Base-by-base conservation (phyloP, 2,329 filamentous ascomycete species). In the Trichoderma koningii region DNA sequence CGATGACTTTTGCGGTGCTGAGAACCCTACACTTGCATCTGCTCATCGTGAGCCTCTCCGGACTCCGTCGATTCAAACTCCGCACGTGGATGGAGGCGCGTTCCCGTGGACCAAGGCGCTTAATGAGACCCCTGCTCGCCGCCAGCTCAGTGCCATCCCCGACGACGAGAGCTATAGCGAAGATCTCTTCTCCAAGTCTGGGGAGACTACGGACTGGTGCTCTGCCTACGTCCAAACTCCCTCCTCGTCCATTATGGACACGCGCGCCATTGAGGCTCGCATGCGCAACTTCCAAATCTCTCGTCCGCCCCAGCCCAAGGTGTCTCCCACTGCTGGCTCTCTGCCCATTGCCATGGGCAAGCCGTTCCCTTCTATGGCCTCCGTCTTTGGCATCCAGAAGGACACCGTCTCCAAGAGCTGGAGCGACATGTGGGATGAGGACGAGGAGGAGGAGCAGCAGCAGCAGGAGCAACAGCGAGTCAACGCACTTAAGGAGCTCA, bases 401-500 rank as follows among this genome's bases (percentile, higher is more conserved):
- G 90, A 94, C 52, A 82, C 85, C 55, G 91, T 96, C 55, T 97
- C 95, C 64, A 98, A 98, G 89, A 98, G 95, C 82, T 99, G 95
- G 95, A 97, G 93, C 73, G 95, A 99, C 76, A 87, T 98, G 76
- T 97, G 93, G 89, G 94, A 98, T 66, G 94, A 98, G 76, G 94
- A 98, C 62, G 81, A 83, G 52, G 93, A 95, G 73, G 88, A 90
- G 69, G 87, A 90, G 68, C 86, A 91, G 70, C 85, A 91, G 70
- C 85, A 89, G 73, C 83, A 83, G 67, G 78, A 80, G 66, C 85
- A 84, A 68, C 85, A 89, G 74, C 68, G 62, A 4, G 50, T 73
- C 47, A 70, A 72, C 61, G 66, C 71, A 45, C 78, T 90, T 28
- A 85, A 89, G 77, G 81, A 87, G 74, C 82, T 90, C 72, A 92